A percentile compares a stretch with the other conserved stretches of the same genome.
Conservation (phyloP, 225 moss, liverwort and hornwort genomes). For the Marchantia paleacea region DNA sequence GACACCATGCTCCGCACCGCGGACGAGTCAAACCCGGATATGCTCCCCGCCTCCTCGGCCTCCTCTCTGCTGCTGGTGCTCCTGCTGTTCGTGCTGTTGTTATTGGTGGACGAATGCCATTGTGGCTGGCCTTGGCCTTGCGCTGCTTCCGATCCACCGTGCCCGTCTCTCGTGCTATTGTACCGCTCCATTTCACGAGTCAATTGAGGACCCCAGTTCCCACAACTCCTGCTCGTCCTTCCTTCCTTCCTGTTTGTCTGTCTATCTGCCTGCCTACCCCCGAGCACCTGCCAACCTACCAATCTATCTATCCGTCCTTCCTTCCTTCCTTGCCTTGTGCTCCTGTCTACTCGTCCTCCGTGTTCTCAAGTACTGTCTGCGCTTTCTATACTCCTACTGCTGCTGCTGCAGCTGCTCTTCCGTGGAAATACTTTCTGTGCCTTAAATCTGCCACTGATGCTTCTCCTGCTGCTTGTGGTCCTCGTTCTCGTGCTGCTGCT, state of each 20-base stretch:
- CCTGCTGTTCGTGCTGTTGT: constrained; percentile 12
- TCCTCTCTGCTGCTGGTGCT: constrained; percentile 9
- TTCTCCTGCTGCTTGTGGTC: background rate
- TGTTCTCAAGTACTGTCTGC: background rate
- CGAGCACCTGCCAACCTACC: background rate
- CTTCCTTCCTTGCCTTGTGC: background rate
- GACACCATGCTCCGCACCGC: constrained; percentile 38
- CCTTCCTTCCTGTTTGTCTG: background rate
- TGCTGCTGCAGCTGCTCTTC: background rate
- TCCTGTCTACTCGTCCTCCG: constrained; percentile 4
- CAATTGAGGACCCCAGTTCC: background rate
- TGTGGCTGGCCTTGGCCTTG: background rate
- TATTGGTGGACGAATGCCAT: constrained; percentile 14
- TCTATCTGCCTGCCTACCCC: constrained; percentile 1
- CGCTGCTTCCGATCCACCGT: constrained; percentile 8
- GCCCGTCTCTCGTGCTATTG: constrained; percentile 8
- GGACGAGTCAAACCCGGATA: constrained; percentile 31
- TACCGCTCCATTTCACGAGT: constrained; percentile 6
- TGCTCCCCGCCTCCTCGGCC: background rate
- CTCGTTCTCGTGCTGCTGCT: background rate
- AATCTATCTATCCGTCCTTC: background rate
- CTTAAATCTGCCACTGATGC: background rate
- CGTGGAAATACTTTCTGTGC: background rate
- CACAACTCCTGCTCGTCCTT: background rate
- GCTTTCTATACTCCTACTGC: background rate